phyloP scores from a whole-genome alignment of 305 asterid genomes.

The Solanum hybrid region DNA sequence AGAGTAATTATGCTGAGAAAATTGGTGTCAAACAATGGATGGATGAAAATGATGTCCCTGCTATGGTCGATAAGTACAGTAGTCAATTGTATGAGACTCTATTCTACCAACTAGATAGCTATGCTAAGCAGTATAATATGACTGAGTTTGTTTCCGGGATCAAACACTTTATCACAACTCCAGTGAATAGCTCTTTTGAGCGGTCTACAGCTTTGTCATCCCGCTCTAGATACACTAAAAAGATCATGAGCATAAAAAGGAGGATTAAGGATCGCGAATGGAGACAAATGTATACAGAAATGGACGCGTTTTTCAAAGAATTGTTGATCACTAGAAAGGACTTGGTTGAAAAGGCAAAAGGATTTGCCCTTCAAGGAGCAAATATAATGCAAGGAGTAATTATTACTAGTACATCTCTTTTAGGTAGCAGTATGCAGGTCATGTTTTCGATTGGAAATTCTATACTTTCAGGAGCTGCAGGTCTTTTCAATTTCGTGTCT shows the following conservation, averaged over 20 bases:
- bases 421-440: slow-evolving; percentile 65
- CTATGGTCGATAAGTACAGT: slow-evolving; percentile 66
- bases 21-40: slow-evolving; percentile 83
- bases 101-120: slow-evolving; percentile 61
- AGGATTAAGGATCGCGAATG: slow-evolving; percentile 60
- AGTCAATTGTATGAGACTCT: slow-evolving; percentile 67
- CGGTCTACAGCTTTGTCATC: slow-evolving; percentile 40
- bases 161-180: slow-evolving; percentile 53
- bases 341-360: slow-evolving; percentile 75
- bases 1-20: slow-evolving; percentile 76
- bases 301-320: slow-evolving; percentile 53
- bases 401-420: slow-evolving; percentile 50
- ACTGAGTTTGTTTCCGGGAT: slow-evolving; percentile 67
- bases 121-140: slow-evolving; percentile 78
- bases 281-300: slow-evolving; percentile 57
- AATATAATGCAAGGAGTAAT: slow-evolving; percentile 68
- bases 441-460: slow-evolving; percentile 48
- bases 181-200: slow-evolving; percentile 33
- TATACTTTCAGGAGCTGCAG: slow-evolving; percentile 86
- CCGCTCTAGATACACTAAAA: slow-evolving; percentile 59
- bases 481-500: slow-evolving; percentile 57
- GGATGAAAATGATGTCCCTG: slow-evolving; percentile 85
- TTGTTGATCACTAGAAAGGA: slow-evolving; percentile 55
- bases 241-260: slow-evolving; percentile 46
- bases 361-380: slow-evolving; percentile 65